Conservation (phyloP, 768 basidiomycete genomes). For the Podaxis sp. region DNA sequence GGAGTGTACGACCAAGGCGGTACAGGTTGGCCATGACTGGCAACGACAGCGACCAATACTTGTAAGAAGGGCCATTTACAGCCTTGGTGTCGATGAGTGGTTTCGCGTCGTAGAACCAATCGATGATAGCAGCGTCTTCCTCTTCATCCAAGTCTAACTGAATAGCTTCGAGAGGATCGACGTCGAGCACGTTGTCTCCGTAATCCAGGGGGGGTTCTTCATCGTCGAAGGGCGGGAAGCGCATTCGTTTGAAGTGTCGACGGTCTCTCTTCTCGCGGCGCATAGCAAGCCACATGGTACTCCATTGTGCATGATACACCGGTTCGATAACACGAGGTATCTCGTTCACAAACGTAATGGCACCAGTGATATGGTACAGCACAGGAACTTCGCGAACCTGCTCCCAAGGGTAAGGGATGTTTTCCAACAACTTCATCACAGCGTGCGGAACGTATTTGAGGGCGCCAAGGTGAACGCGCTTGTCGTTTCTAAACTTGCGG, state of each 20-base stretch:
- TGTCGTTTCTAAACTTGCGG: conserved; percentile 98
- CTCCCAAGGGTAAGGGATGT: conserved; percentile 97
- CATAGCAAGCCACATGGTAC: conserved; percentile 99
- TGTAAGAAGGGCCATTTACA: conserved; percentile 93
- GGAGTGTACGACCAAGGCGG: conserved; percentile 88
- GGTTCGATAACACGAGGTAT: conserved; percentile 97
- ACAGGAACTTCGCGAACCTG: conserved; percentile 99
- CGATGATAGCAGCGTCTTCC: conserved; percentile 88
- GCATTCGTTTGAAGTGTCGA: conserved; percentile 99
- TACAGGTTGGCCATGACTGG: conserved; percentile 97
- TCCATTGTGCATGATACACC: conserved; percentile 99
- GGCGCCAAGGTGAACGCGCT: conserved; percentile 97
- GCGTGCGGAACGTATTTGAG: conserved; percentile 99
- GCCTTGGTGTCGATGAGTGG: conserved; percentile 87
- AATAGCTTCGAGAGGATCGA: conserved; percentile 96
- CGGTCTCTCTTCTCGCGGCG: conserved; percentile 97
- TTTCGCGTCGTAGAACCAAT: conserved; percentile 99
- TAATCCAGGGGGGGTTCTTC: conserved; percentile 99
- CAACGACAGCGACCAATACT: conserved; percentile 89
- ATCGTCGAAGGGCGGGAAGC: conserved; percentile 98
- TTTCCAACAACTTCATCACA: conserved; percentile 98
- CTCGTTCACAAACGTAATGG: conserved; percentile 99
- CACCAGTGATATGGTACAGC: conserved; percentile 98
- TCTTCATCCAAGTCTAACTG: conserved; percentile 92
- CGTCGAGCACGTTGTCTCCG: conserved; percentile 97